Percentiles rank a stretch among this genome's conserved stretches.
Conservation (phyloP, 495 filamentous ascomycete genomes). For the Podospora conica region DNA sequence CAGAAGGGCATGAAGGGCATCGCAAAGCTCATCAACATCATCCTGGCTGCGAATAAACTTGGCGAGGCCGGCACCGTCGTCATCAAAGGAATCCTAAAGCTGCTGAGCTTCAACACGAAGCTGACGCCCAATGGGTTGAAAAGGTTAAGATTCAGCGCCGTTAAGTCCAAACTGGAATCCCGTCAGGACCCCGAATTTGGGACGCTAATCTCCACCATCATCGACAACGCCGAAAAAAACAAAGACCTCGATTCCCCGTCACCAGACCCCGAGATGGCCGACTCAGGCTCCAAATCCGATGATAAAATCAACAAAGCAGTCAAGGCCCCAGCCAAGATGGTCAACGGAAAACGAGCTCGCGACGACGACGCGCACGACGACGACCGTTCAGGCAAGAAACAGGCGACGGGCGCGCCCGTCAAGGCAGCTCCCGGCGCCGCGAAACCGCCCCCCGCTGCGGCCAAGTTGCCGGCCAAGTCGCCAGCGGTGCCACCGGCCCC, state of each 20-base stretch:
- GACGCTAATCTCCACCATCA: conserved; percentile 30
- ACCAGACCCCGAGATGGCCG: conserved; percentile 4
- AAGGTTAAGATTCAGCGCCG: conserved; percentile 60
- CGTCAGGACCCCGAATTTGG: conserved; percentile 60
- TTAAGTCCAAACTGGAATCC: conserved; percentile 57
- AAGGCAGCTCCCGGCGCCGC: conserved; percentile 1
- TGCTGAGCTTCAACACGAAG: conserved; percentile 58
- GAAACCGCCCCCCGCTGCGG: neutral
- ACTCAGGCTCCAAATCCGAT: neutral
- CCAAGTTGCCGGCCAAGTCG: conserved; percentile 7
- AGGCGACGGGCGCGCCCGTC: conserved; percentile 26
- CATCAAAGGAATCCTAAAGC: conserved; percentile 56
- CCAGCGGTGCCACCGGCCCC: conserved; percentile 16
- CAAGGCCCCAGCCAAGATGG: conserved; percentile 7
- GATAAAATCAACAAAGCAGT: conserved; percentile 7
- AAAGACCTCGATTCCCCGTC: conserved; percentile 16
- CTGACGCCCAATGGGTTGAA: conserved; percentile 54
- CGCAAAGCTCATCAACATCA: conserved; percentile 37
- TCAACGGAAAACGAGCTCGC: conserved; percentile 25
- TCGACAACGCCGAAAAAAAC: conserved; percentile 33
- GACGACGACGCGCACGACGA: conserved; percentile 35
- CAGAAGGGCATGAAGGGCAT: neutral
- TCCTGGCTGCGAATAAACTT: conserved; percentile 60
- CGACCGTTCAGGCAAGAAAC: conserved; percentile 33
- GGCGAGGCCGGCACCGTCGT: conserved; percentile 60